phyloP scores from a whole-genome alignment of 805 yeast species.

The Nakazawaea ishiwadae region DNA sequence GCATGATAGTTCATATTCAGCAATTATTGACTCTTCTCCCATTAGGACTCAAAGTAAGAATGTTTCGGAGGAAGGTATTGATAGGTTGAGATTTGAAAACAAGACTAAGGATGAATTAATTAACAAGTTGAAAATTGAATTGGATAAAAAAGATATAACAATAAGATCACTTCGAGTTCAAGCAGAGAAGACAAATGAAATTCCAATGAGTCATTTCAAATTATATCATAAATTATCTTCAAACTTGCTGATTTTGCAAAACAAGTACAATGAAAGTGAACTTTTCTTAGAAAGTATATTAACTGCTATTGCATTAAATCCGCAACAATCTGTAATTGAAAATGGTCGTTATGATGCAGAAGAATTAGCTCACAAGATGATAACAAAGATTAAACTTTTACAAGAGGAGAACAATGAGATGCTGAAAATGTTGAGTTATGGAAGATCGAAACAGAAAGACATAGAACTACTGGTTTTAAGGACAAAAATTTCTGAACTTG shows the following conservation, averaged over 20 bases:
- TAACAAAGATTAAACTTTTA: constrained; percentile 54
- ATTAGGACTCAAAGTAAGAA: not conserved
- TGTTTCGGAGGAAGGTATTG: constrained; percentile 20
- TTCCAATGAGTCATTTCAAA: constrained; percentile 29
- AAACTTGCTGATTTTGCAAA: constrained; percentile 23
- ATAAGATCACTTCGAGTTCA: constrained; percentile 35
- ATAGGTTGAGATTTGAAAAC: constrained; percentile 43
- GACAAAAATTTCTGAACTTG: constrained; percentile 43
- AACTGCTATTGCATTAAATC: constrained; percentile 50
- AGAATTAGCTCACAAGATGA: constrained; percentile 69
- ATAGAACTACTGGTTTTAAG: constrained; percentile 62
- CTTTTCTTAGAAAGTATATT: constrained; percentile 56
- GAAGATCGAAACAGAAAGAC: constrained; percentile 68
- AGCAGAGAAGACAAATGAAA: constrained; percentile 17
- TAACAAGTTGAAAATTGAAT: constrained; percentile 39
- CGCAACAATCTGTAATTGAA: constrained; percentile 39
- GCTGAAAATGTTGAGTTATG: constrained; percentile 65
- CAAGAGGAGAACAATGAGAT: constrained; percentile 68
- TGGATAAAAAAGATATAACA: constrained; percentile 34
- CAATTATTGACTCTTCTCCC: not conserved
- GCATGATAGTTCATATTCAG: not conserved
- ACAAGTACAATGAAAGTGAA: constrained; percentile 60
- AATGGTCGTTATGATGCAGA: constrained; percentile 68
- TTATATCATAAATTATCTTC: constrained; percentile 24
- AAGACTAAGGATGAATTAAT: constrained; percentile 51